Base-by-base conservation (phyloP, 306 rosid genomes). In the Prunus padus region DNA sequence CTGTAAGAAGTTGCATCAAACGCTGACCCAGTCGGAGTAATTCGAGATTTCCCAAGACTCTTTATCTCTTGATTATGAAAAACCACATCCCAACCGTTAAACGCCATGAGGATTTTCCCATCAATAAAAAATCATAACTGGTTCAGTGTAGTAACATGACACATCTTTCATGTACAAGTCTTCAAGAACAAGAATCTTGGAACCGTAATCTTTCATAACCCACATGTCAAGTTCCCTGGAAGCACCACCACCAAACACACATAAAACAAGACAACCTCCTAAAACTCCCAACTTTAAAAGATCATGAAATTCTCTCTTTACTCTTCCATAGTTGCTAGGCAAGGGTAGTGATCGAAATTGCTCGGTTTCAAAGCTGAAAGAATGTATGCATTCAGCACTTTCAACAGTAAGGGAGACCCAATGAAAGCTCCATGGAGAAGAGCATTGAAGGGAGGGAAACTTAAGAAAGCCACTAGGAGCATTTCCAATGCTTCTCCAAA, bases 361-460 rank as follows among this genome's bases (percentile, higher is more conserved):
- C 37, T 73, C 77, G 5, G n/a, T 42, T 65, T 45, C 59, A 46
- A 73, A 61, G 66, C 61, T 61, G 54, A 73, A 60, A 4, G 42
- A 37, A 37, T 0, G 42, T 37, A 37, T 37, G 42, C 42, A 37
- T 37, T 37, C 9, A 37, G 42, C 2, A 37, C 42, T 37, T 37
- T 37, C 42, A 37, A 37, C 42, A 1, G 42, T 8, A 37, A 37
- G 9, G 42, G 0, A 37, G 42, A 37, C 42, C 42, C 42, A 37
- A 37, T 37, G 42, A 37, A 37, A 6, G 9, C 42, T 37, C 8
- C 42, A 37, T 7, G 42, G 42, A 37, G 8, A 37, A 37, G 42
- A 7, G 57, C 50, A 46, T 51, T 42, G 30, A 54, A 65, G 13
- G n/a, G n/a, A n/a, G n/a, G 30, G 42, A 18, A 55, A 66, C 55